phyloP scores from a whole-genome alignment of 441 rosid species.

The Jatropha podagrica region DNA sequence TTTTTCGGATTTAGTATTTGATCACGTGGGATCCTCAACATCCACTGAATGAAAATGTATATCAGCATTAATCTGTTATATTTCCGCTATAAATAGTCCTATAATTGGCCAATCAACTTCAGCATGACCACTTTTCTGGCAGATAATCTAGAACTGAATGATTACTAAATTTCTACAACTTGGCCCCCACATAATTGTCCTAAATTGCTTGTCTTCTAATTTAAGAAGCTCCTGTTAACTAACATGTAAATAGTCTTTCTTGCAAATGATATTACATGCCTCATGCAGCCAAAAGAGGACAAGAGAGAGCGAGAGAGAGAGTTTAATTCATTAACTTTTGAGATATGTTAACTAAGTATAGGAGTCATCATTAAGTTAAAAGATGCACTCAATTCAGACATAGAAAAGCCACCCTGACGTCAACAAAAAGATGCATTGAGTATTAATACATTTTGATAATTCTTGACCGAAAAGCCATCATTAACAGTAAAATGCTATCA shows the following conservation, averaged over 20 bases:
- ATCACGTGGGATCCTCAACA: too few species aligned
- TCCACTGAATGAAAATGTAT: not conserved
- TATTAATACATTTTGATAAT: not conserved
- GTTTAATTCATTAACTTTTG: not conserved
- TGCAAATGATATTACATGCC: not conserved
- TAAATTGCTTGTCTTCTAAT: not conserved
- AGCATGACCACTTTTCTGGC: not conserved
- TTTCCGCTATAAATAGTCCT: not conserved
- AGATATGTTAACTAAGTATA: not conserved
- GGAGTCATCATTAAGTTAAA: not conserved
- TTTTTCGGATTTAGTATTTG: too few species aligned
- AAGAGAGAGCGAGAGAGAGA: not conserved
- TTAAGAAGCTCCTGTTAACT: not conserved
- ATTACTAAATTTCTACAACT: not conserved
- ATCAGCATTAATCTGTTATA: not conserved
- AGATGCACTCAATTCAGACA: not conserved
- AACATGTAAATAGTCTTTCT: not conserved
- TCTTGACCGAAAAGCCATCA: not conserved
- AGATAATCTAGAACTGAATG: not conserved
- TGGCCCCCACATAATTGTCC: not conserved
- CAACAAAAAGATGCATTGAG: not conserved
- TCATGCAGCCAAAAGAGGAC: slow-evolving; percentile 5
- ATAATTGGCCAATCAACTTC: not conserved
- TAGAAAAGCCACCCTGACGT: not conserved
- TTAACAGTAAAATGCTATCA: not conserved